Conservation (phyloP, 148 eudicot species). For the Rhododendron vialii region DNA sequence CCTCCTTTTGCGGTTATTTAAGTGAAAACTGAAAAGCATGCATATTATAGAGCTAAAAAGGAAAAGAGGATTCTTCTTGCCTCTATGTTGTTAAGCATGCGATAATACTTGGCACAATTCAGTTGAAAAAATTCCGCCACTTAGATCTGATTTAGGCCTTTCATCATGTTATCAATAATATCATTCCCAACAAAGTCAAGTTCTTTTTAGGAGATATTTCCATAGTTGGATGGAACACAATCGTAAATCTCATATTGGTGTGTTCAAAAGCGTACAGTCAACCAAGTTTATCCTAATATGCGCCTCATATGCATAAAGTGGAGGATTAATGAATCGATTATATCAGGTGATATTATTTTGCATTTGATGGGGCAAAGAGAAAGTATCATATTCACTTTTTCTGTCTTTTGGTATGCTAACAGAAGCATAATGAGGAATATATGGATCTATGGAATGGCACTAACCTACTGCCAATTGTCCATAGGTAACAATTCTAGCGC, state of each 20-base stretch:
- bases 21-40: background rate
- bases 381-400: background rate
- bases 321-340: background rate
- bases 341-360: background rate
- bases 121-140: background rate
- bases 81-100: background rate
- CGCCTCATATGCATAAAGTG: background rate
- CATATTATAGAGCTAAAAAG: background rate
- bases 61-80: background rate
- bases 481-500: conserved; percentile 1
- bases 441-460: background rate
- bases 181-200: background rate
- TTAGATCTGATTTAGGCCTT: background rate
- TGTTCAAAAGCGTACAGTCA: background rate
- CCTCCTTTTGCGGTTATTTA: background rate
- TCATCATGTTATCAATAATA: background rate
- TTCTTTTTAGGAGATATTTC: background rate
- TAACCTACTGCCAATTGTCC: background rate
- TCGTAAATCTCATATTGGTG: background rate
- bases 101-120: background rate
- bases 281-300: background rate
- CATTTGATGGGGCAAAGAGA: background rate
- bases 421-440: background rate
- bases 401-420: background rate
- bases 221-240: background rate